Base-by-base conservation (phyloP, 768 basidiomycete genomes). In the Phanerochaete sordida region DNA sequence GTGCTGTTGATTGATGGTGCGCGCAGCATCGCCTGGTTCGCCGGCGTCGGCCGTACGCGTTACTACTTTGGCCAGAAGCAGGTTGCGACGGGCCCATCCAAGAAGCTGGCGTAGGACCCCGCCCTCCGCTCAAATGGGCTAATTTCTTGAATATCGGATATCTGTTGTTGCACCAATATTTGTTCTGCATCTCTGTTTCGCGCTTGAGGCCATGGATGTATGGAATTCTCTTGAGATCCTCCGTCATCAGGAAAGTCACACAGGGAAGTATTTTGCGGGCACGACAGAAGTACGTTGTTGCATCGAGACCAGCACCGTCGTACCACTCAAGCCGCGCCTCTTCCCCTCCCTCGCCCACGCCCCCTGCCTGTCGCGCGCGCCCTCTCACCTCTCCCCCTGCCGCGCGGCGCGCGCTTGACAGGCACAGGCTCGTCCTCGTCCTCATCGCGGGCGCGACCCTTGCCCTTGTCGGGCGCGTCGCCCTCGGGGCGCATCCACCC, bases 401-500 rank as follows among this genome's bases (percentile, higher is more conserved):
- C 50, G 16, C 50, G 28, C 15, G 47, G 9, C 13, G 16, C 30
- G 8, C 50, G 28, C 30, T 51, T 51, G 13, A 12, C n/a, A 2
- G 30, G 30, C 15, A 15, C 19, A 11, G 28, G 28, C 31, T 61
- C 55, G 60, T 66, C 52, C 57, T 69, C 61, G 39, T 61, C 62
- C 57, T 66, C 31, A n/a, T 55, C 26, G 23, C 28, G 58, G 46
- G 66, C 60, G 56, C 66, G 27, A 57, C 57, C 61, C 61, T 61
- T 67, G 9, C 62, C 57, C 46, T 62, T 66, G 13, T n/a, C 31
- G 23, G 37, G 23, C 53, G 26, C n/a, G 6, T 54, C 68, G 28
- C 47, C 62, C 26, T 70, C 68, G 15, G 45, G 64, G 2, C 66
- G 65, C 59, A 81, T 83, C 86, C 85, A 85, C 61, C 84, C 82